Conservation (phyloP, 2,329 filamentous ascomycete species). For the Hypoxylon sp. region DNA sequence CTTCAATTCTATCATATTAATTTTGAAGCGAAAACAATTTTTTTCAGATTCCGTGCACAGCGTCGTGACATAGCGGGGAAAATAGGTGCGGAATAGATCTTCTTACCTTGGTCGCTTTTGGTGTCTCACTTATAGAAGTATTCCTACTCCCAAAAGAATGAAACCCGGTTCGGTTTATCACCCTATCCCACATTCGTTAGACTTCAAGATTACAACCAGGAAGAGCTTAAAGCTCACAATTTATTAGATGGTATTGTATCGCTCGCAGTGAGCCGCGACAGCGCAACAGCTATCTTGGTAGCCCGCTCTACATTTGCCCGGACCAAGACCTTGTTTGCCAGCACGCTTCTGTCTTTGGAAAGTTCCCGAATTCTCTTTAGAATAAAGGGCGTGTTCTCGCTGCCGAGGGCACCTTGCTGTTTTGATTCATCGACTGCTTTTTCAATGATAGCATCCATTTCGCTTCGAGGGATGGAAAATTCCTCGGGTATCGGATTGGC, state of each 20-base stretch:
- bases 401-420: slow-evolving; percentile 76
- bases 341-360: slow-evolving; percentile 77
- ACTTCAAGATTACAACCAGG: slow-evolving; percentile 14
- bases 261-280: slow-evolving; percentile 60
- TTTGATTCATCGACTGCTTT: slow-evolving; percentile 75
- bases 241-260: slow-evolving; percentile 43
- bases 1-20: neutral
- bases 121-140: slow-evolving; percentile 30
- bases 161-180: slow-evolving; percentile 35
- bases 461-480: slow-evolving; percentile 74
- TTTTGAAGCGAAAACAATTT: neutral
- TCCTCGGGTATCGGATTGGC: slow-evolving; percentile 87
- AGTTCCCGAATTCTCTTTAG: slow-evolving; percentile 83
- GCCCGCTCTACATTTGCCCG: slow-evolving; percentile 67
- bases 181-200: slow-evolving; percentile 46
- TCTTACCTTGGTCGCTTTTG: slow-evolving; percentile 44
- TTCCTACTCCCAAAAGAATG: slow-evolving; percentile 24
- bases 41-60: neutral
- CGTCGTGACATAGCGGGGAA: neutral
- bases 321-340: slow-evolving; percentile 77
- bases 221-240: slow-evolving; percentile 51
- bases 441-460: slow-evolving; percentile 78
- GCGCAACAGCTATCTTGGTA: slow-evolving; percentile 66
- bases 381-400: slow-evolving; percentile 86
- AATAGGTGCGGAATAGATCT: slow-evolving; percentile 12